Conservation (phyloP, 2,329 filamentous ascomycete genomes). For the Pseudogymnoascus sp. region DNA sequence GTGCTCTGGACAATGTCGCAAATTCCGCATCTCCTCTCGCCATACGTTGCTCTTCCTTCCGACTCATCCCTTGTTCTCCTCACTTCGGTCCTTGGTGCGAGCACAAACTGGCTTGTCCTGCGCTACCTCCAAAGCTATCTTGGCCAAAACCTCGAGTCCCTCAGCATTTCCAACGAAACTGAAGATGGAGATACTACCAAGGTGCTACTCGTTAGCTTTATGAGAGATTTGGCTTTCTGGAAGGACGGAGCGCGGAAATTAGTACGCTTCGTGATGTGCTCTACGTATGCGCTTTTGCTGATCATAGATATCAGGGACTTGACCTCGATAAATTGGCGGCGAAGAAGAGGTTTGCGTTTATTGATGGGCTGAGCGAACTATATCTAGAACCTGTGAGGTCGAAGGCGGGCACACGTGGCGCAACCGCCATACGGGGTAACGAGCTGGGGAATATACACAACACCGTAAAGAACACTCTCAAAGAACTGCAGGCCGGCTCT, state of each 20-base stretch:
- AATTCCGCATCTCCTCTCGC: slow-evolving; percentile 52
- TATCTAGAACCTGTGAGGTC: slow-evolving; percentile 15
- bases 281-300: background rate
- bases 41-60: slow-evolving; percentile 51
- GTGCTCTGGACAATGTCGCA: slow-evolving; percentile 14
- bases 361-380: slow-evolving; percentile 52
- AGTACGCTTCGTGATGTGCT: slow-evolving; percentile 36
- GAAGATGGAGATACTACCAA: slow-evolving; percentile 31
- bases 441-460: slow-evolving; percentile 15
- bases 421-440: slow-evolving; percentile 15
- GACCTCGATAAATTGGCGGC: slow-evolving; percentile 56
- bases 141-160: background rate
- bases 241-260: slow-evolving; percentile 59
- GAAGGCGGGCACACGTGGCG: slow-evolving; percentile 9
- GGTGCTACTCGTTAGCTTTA: slow-evolving; percentile 74
- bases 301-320: slow-evolving; percentile 45
- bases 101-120: slow-evolving; percentile 57
- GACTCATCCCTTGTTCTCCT: slow-evolving; percentile 56
- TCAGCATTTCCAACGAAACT: slow-evolving; percentile 15
- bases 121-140: slow-evolving; percentile 38
- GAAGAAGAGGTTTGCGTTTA: slow-evolving; percentile 57
- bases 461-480: slow-evolving; percentile 18
- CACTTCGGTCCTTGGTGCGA: slow-evolving; percentile 58
- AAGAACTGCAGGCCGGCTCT: slow-evolving; percentile 12
- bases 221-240: slow-evolving; percentile 75